A percentile compares a stretch with the other conserved stretches of the same genome.
These are phyloP conservation scores for Sphaerobolus stellatus DNA, from an alignment of 1,284 basidiomycete species.

Conservation along the genomic window DNA sequence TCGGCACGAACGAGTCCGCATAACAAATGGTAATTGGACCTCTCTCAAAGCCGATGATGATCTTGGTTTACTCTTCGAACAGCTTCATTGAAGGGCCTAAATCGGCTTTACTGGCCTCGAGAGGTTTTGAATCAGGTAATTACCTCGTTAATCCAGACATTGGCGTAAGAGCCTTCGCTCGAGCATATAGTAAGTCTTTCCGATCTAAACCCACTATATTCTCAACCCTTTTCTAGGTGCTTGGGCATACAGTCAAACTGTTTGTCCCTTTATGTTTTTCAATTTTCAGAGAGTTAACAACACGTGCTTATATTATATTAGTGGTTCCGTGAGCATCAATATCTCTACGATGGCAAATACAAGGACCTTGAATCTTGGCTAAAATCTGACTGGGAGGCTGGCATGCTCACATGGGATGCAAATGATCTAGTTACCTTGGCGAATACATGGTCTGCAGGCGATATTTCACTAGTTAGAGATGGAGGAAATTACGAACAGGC, in stretches of 20 bases:
- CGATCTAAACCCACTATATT: neutral
- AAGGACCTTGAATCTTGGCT: slow-evolving; percentile 50
- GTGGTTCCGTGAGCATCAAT: slow-evolving; percentile 56
- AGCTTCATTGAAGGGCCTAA: slow-evolving; percentile 64
- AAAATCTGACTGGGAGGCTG: slow-evolving; percentile 51
- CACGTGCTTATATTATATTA: slow-evolving; percentile 29
- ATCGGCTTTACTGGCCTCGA: slow-evolving; percentile 53
- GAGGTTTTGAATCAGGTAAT: slow-evolving; percentile 56
- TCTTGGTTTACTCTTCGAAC: neutral
- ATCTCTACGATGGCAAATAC: slow-evolving; percentile 48
- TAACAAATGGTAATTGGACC: slow-evolving; percentile 48
- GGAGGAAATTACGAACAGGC: slow-evolving; percentile 42
- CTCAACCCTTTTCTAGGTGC: slow-evolving; percentile 28
- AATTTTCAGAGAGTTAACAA: neutral
- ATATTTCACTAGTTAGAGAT: slow-evolving; percentile 48
- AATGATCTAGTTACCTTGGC: slow-evolving; percentile 54
- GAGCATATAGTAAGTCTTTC: slow-evolving; percentile 42
- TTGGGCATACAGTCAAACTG: slow-evolving; percentile 56
- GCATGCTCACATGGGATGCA: slow-evolving; percentile 53
- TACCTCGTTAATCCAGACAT: slow-evolving; percentile 48
- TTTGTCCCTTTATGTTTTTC: slow-evolving; percentile 18
- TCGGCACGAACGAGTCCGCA: slow-evolving; percentile 62
- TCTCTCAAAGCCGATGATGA: slow-evolving; percentile 13
- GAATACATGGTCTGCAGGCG: slow-evolving; percentile 58
- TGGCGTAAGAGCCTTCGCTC: slow-evolving; percentile 54